Evolutionary conservation across 78 protist genomes (phyloP).

Genomic region (Abeoforma whisleri): DNA sequence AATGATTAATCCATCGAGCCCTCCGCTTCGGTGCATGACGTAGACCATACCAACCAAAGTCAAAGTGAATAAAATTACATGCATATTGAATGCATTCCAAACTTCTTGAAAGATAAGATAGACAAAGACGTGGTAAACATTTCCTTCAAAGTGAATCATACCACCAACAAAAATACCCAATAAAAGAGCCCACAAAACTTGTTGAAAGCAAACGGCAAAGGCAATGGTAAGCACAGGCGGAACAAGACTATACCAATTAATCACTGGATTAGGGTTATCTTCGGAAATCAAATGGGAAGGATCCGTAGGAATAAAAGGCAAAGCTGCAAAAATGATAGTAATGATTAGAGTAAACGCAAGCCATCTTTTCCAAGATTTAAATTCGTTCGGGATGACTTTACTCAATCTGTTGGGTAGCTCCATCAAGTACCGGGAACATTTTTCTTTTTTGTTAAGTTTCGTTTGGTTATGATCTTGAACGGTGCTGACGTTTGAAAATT

Average conservation of each 20-base stretch:
- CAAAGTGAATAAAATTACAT: not conserved
- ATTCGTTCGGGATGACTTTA: not conserved
- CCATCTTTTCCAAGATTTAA: conserved; percentile 8
- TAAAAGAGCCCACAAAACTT: not conserved
- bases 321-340: not conserved
- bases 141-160: not conserved
- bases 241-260: not conserved
- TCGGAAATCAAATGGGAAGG: not conserved
- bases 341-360: not conserved
- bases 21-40: not conserved
- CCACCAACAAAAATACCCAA: conserved; percentile 5
- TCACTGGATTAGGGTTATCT: not conserved
- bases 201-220: not conserved
- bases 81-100: not conserved
- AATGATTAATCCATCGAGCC: not conserved
- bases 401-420: not conserved
- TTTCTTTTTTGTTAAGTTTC: not conserved
- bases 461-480: not conserved
- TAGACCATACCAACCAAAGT: not conserved
- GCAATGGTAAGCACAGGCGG: conserved; percentile 12
- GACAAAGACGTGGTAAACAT: not conserved
- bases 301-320: not conserved
- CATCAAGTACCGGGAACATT: not conserved
- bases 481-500: not conserved
- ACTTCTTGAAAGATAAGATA: not conserved